Evolutionary conservation across 495 filamentous ascomycete species (phyloP), one percentile per base, ranked within the genome.

Genomic region (Daldinia caldariorum): DNA sequence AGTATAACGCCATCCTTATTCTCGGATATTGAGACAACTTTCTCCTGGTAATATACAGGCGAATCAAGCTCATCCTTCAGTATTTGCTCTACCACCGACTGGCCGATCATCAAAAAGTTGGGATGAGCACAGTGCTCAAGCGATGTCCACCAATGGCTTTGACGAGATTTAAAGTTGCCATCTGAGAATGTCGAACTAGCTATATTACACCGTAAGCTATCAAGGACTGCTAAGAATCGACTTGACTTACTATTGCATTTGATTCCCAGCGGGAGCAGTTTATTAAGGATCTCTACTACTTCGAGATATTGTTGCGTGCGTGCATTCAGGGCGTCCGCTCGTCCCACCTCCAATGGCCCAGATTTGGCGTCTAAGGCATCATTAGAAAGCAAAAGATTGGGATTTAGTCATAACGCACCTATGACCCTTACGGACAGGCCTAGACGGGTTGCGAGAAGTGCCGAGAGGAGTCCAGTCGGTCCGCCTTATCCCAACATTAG

Each of bases 61-160:
- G 45, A 41, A 3, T 61, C 62, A n/a, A 76, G 61, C 2, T 38
- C 38, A 16, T 54, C n/a, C 32, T 34, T 47, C 5, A 76, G 47
- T 9, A 71, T 18, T 41, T 63, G 38, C 20, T 74, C 73, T 14
- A 76, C 63, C 4, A 71, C 61, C 6, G 73, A 63, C 37, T 76
- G 73, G 6, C 73, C 73, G 20, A 76, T 71, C 73, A 76, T 76
- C 14, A 76, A 54, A 43, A 76, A 76, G 45, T 76, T 76, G 2
- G 50, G 66, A 31, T 66, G 73, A 37, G 54, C 50, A n/a, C 62
- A 62, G 38, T 76, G 37, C 12, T 74, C 45, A 12, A 76, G 63
- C 13, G 53, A 71, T 4, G 62, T 68, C 73, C 73, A 76, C 73
- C 73, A 76, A 16, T 74, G 47, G 35, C 64, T 76, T 29, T 74